A percentile compares a stretch with the other conserved stretches of the same genome.
Evolutionary conservation across 2,329 filamentous ascomycete species (phyloP).

Genomic region (Xylariaceae sp.): DNA sequence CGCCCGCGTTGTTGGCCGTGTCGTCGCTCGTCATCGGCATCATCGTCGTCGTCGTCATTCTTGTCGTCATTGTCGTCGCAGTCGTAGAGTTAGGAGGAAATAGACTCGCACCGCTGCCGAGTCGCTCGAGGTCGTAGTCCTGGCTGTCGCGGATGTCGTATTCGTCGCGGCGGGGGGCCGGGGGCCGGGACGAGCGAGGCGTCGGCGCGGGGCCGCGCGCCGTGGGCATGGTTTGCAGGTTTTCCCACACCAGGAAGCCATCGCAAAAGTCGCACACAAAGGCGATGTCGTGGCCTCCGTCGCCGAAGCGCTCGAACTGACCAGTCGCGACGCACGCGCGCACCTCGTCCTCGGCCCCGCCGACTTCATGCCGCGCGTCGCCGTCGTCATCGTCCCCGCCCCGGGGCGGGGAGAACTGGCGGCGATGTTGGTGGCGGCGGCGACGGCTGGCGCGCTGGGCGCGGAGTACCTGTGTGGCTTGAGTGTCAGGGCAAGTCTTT

Average conservation of each 20-base stretch:
- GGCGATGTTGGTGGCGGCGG: conserved; percentile 4
- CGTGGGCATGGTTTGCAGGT: conserved; percentile 45
- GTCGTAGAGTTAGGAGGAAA: too few species aligned
- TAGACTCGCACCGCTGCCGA: not conserved
- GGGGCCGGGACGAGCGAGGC: conserved; percentile 19
- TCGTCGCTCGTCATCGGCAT: too few species aligned
- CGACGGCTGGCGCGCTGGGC: conserved; percentile 34
- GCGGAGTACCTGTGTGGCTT: too few species aligned
- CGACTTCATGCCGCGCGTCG: conserved; percentile 2
- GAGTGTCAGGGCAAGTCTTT: too few species aligned
- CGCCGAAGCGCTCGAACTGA: conserved; percentile 48
- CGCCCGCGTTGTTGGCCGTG: too few species aligned
- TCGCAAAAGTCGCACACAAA: conserved; percentile 57
- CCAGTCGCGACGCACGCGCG: conserved; percentile 44
- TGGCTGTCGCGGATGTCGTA: conserved; percentile 1
- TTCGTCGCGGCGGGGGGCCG: conserved; percentile 1
- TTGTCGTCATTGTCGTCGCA: too few species aligned
- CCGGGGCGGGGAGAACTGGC: not conserved
- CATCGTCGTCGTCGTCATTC: too few species aligned
- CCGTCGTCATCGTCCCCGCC: not conserved
- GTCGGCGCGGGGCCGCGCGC: too few species aligned
- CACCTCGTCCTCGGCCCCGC: conserved; percentile 36
- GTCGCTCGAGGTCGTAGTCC: not conserved
- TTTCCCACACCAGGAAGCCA: conserved; percentile 51
- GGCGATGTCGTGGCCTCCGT: conserved; percentile 39